Evolutionary conservation across 305 asterid species (phyloP).

Genomic region (Galium porrigens): DNA sequence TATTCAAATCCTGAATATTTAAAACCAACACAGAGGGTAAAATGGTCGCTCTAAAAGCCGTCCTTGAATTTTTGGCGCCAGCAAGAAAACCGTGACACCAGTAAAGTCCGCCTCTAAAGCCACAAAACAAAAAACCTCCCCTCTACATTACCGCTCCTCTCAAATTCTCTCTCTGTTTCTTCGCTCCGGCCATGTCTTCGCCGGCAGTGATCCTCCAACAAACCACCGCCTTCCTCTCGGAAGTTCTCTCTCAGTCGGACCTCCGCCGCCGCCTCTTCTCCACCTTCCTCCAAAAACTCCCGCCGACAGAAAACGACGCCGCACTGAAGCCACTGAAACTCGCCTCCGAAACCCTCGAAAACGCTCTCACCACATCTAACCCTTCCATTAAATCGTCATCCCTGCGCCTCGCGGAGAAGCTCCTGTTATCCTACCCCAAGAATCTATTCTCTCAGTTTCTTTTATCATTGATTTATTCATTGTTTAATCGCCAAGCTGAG

Average conservation of each 20-base stretch:
- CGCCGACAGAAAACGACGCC: constrained; percentile 17
- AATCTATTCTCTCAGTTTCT: constrained; percentile 37
- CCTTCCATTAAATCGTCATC: constrained; percentile 36
- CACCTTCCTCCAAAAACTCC: constrained; percentile 26
- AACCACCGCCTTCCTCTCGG: constrained; percentile 34
- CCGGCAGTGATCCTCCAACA: constrained; percentile 35
- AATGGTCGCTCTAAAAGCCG: constrained; percentile 7
- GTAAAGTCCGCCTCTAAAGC: background rate
- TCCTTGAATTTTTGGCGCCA: constrained; percentile 16
- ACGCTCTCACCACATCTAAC: constrained; percentile 36
- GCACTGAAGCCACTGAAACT: constrained; percentile 32
- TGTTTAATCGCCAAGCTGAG: constrained; percentile 26
- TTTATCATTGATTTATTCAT: constrained; percentile 33
- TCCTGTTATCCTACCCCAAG: constrained; percentile 32
- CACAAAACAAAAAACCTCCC: background rate
- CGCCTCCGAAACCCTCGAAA: constrained; percentile 46
- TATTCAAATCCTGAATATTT: no score
- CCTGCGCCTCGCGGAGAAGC: constrained; percentile 42
- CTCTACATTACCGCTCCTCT: background rate
- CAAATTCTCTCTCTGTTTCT: background rate
- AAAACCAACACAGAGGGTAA: background rate
- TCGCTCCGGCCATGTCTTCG: constrained; percentile 18
- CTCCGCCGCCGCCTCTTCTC: constrained; percentile 39
- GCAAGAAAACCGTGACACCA: background rate
- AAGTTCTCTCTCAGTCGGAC: constrained; percentile 31